These are phyloP conservation scores for Rugosomyces carneus DNA, from an alignment of 1,284 basidiomycete genomes.

Conservation along the genomic window DNA sequence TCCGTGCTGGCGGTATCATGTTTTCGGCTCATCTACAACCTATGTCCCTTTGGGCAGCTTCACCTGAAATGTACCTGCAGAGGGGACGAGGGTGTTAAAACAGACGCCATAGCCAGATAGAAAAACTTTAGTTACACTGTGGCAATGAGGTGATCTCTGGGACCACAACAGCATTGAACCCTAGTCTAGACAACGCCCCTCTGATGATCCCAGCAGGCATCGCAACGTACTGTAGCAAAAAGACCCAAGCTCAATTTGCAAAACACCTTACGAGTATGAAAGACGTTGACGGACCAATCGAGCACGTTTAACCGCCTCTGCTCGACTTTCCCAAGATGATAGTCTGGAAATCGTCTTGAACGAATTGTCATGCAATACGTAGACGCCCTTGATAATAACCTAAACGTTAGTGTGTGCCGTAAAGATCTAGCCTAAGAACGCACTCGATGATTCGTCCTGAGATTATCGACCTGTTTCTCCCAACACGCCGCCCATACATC, in stretches of 20 bases:
- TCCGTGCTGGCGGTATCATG: no score
- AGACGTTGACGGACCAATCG: conserved; percentile 48
- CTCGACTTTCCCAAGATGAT: conserved; percentile 71
- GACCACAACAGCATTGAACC: conserved; percentile 65
- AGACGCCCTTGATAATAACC: conserved; percentile 79
- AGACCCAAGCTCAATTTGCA: no score
- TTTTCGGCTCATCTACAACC: not conserved
- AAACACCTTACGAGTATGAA: no score
- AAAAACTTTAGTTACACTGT: conserved; percentile 65
- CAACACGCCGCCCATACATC: conserved; percentile 86
- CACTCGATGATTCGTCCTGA: conserved; percentile 91
- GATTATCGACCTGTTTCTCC: conserved; percentile 94
- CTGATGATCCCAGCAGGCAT: conserved; percentile 78
- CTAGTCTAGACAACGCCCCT: conserved; percentile 76
- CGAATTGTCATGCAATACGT: conserved; percentile 86
- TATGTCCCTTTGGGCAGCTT: conserved; percentile 54
- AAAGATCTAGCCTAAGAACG: no score
- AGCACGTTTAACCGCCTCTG: conserved; percentile 69
- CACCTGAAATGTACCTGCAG: conserved; percentile 72
- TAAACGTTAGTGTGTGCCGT: no score
- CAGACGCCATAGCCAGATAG: not conserved
- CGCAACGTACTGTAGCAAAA: conserved; percentile 56
- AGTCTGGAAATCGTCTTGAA: conserved; percentile 82
- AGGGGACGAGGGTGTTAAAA: conserved; percentile 2
- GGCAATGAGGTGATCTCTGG: conserved; percentile 79